These are phyloP conservation scores for Ophiocordyceps camponoti-leonardi DNA, from an alignment of 2,329 filamentous ascomycete species.

Conservation along the genomic window DNA sequence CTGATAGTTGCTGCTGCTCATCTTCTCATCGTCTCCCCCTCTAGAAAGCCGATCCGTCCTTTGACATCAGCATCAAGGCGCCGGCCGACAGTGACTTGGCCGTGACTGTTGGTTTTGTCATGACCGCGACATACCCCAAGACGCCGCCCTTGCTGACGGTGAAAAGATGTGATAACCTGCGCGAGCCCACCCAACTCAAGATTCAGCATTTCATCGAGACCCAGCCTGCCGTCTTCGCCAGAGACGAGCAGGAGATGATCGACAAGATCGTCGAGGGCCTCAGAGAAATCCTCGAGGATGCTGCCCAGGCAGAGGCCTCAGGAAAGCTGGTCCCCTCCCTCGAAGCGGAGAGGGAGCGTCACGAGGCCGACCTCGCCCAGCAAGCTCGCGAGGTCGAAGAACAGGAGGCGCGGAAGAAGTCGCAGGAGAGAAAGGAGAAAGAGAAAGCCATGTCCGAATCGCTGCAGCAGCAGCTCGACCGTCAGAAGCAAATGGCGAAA, in stretches of 20 bases:
- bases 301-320: constrained; percentile 58
- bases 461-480: constrained; percentile 54
- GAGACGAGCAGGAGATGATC: constrained; percentile 39
- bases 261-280: constrained; percentile 51
- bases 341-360: constrained; percentile 72
- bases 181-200: constrained; percentile 53
- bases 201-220: constrained; percentile 47
- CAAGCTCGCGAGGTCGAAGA: constrained; percentile 37
- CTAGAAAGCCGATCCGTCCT: constrained; percentile 64
- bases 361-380: constrained; percentile 54
- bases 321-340: constrained; percentile 68
- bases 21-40: constrained; percentile 1
- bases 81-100: constrained; percentile 55
- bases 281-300: constrained; percentile 68
- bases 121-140: constrained; percentile 86
- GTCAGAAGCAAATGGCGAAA: constrained; percentile 45
- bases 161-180: constrained; percentile 45
- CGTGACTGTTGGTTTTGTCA: constrained; percentile 56
- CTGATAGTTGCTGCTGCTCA: constrained; percentile 2
- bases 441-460: constrained; percentile 53
- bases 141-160: constrained; percentile 57
- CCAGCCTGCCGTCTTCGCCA: constrained; percentile 34
- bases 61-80: constrained; percentile 64
- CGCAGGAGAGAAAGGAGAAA: constrained; percentile 39
- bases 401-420: constrained; percentile 21